Evolutionary conservation across 805 yeast genomes (phyloP), one percentile per base, ranked within the genome.

Genomic region (Schizosaccharomyces osmophilus): DNA sequence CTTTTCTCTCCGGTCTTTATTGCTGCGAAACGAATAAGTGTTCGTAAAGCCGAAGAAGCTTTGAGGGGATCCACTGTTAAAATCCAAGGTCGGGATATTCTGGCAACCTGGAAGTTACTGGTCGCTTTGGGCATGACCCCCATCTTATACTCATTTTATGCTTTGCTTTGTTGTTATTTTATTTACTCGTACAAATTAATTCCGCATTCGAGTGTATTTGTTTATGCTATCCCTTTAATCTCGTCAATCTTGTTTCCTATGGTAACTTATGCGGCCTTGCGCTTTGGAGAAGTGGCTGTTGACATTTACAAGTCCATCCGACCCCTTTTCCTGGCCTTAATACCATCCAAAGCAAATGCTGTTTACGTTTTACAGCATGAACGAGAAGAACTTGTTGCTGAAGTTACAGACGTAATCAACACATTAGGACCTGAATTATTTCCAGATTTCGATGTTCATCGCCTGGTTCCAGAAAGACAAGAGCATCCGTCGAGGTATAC

Each of bases 41-140:
- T 75, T 55, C 75, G 77, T 63, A 88, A 89, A 71, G 87, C 90
- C 41, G 75, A 72, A 62, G 78, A 80, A 59, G 98, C 97, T 0
- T 75, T 93, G 63, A 89, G 88, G 11, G 83, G 79, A 6, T 88
- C 97, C 0, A 78, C 88, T 0, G 98, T 93, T 26, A 93, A 93
- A 70, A 83, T 93, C 63, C 82, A 82, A 68, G 98, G 95, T 19
- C 84, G 82, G 62, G 98, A 93, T 71, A 97, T 93, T 31, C 79
- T 93, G 63, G 97, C 97, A 1, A 89, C 97, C 1, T 93, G 98
- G 98, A 93, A 93, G 72, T 83, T 93, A 59, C 75, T 93, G 64
- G 87, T 90, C 48, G 82, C 89, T 42, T 79, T 93, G 79, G 94
- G 90, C 4, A 73, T 87, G 61, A 94, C 97, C 0, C 98, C 98